Base-by-base conservation (phyloP, 305 asterid genomes). In the Fraxinus sp. region DNA sequence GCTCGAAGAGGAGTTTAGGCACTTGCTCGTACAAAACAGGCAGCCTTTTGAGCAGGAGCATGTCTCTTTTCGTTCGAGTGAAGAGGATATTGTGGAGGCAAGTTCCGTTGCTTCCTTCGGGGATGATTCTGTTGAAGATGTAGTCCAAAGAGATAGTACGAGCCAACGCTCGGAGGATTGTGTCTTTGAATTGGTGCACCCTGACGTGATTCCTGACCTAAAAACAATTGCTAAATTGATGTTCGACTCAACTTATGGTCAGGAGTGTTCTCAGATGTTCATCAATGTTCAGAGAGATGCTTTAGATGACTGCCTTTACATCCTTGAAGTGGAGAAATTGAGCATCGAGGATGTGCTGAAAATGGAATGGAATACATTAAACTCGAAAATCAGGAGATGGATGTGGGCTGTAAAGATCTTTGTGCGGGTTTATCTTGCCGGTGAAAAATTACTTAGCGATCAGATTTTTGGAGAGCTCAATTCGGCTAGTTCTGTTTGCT, bases 311-410 rank as follows among this genome's bases (percentile, higher is more conserved):
- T 96, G 95, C 80, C 97, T 96, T 49, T 89, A 82, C 82, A 91
- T 90, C 20, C 98, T 96, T 59, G 97, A 93, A 78, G 95, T 91
- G 41, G 98, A 96, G 84, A 94, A 91, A 84, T 80, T 90, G 44
- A 92, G 98, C 90, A 92, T 94, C 0, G 99, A 96, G 77, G 99
- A 96, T 84, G 98, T 93, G 28, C 62, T 94, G 89, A 97, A 86
- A 85, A 91, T 97, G 98, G 98, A 92, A 49, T 97, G 99, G 99
- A 85, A 83, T 36, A 79, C 88, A 0, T 79, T 94, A 80, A 93
- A 97, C 89, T 88, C 94, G 26, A 94, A 91, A 44, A 97, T 93
- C 85, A 86, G 98, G 89, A 88, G 91, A 83, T 97, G 99, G 99
- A 87, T 93, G 36, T 86, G 98, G 16, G 98, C 93, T 1, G 88